These are phyloP conservation scores for Triticum aestivum DNA, from an alignment of 176 grass and related monocot species.

Conservation along the genomic window DNA sequence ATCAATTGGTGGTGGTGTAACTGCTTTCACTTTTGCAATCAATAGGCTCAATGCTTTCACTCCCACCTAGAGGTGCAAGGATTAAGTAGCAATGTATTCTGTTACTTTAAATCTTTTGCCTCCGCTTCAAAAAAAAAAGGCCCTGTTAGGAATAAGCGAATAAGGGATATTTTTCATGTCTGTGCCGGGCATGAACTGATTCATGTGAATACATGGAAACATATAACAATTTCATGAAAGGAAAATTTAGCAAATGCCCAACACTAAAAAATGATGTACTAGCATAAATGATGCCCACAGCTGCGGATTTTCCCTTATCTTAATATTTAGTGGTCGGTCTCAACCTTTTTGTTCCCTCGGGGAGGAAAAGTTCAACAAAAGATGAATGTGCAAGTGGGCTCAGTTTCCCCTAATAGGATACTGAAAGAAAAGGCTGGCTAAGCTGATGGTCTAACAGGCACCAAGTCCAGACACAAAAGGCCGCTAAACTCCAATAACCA, in stretches of 20 bases:
- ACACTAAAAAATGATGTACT: constrained; percentile 34
- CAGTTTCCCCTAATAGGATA: constrained; percentile 43
- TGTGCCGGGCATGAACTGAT: not conserved
- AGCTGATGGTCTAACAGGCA: constrained; percentile 47
- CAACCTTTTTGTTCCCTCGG: constrained; percentile 56
- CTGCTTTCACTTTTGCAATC: constrained; percentile 26
- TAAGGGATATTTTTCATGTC: not conserved
- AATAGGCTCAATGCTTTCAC: constrained; percentile 19
- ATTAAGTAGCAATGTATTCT: constrained; percentile 9
- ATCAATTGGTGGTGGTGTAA: constrained; percentile 30
- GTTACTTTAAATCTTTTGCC: not conserved
- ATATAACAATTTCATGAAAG: not conserved
- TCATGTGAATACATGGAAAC: constrained; percentile 1
- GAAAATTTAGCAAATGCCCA: not conserved
- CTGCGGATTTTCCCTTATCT: constrained; percentile 60
- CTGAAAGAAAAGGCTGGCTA: constrained; percentile 41
- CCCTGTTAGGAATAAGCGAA: not conserved
- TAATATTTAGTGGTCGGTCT: constrained; percentile 48
- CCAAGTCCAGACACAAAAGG: constrained; percentile 35
- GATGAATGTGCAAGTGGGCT: constrained; percentile 42
- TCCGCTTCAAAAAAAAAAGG: too few relatives aligned
- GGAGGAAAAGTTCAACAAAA: constrained; percentile 40
- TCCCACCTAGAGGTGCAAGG: not conserved
- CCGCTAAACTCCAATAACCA: constrained; percentile 48
- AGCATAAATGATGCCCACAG: constrained; percentile 39